Evolutionary conservation across 2,329 filamentous ascomycete genomes (phyloP).

Genomic region (Nothomitra cinnamomea): DNA sequence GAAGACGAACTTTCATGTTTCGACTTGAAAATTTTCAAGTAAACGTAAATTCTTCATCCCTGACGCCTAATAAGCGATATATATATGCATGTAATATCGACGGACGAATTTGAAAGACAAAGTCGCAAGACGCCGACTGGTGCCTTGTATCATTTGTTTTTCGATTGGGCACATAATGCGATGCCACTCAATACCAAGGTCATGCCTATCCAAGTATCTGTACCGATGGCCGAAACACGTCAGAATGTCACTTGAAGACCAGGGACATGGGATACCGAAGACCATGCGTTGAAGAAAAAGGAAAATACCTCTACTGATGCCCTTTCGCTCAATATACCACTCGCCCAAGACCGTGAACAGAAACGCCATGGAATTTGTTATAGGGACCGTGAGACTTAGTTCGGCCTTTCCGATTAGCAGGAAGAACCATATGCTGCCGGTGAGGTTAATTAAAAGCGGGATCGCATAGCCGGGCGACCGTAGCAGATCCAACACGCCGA

Average conservation of each 20-base stretch:
- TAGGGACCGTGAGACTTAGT: conserved; percentile 80
- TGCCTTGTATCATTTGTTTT: conserved; percentile 3
- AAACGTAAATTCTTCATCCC: neutral
- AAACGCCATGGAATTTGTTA: conserved; percentile 87
- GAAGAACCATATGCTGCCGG: conserved; percentile 94
- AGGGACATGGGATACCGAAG: neutral
- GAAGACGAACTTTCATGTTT: too few species aligned
- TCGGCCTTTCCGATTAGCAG: conserved; percentile 84
- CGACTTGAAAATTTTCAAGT: too few species aligned
- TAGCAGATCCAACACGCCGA: conserved; percentile 62
- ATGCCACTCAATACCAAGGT: conserved; percentile 62
- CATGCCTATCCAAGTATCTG: conserved; percentile 77
- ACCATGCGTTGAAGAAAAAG: neutral
- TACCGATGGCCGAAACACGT: conserved; percentile 9
- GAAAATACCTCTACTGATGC: conserved; percentile 58
- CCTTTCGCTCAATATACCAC: conserved; percentile 86
- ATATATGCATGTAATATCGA: too few species aligned
- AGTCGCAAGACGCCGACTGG: neutral
- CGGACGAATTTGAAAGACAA: neutral
- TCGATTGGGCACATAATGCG: conserved; percentile 57
- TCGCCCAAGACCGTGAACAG: conserved; percentile 91
- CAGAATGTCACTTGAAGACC: neutral
- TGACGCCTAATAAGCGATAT: too few species aligned
- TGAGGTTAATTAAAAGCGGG: conserved; percentile 73
- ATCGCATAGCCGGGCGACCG: conserved; percentile 69